These are phyloP conservation scores for Claviceps maximensis DNA, from an alignment of 2,329 filamentous ascomycete species.

Conservation along the genomic window DNA sequence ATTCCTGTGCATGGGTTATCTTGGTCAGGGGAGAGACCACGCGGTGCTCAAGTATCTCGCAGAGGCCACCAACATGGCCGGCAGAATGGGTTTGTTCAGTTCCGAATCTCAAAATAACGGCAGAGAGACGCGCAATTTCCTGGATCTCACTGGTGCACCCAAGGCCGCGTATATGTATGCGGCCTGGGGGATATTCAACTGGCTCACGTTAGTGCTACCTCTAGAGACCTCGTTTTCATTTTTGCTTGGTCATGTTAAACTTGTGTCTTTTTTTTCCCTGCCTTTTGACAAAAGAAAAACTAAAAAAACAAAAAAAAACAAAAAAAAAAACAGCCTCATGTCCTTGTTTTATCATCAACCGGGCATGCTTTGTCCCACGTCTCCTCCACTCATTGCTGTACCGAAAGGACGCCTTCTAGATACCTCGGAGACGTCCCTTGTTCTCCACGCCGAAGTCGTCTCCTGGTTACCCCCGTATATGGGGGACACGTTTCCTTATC, in stretches of 20 bases:
- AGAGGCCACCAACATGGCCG: conserved; percentile 15
- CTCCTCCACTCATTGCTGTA: conserved; percentile 8
- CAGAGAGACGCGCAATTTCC: background rate
- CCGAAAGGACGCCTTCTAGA: background rate
- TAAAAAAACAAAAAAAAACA: too few species aligned
- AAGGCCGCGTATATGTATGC: conserved; percentile 7
- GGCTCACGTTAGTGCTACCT: conserved; percentile 15
- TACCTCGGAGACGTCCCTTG: background rate
- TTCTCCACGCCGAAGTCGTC: background rate
- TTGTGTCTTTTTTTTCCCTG: background rate
- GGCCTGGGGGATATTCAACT: conserved; percentile 19
- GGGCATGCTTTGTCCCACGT: conserved; percentile 11
- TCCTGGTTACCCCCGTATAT: conserved; percentile 6
- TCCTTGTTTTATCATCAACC: conserved; percentile 21
- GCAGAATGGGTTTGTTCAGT: conserved; percentile 14
- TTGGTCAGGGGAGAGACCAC: conserved; percentile 19
- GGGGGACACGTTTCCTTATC: conserved; percentile 15
- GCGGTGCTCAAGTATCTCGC: conserved; percentile 14
- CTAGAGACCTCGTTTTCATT: background rate
- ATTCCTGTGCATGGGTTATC: conserved; percentile 18
- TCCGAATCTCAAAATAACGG: background rate
- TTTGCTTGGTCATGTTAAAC: too few species aligned
- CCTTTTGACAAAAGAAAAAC: too few species aligned
- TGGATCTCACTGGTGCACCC: conserved; percentile 9
- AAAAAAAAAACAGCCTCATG: conserved; percentile 13